phyloP scores from a whole-genome alignment of 1,139 yeast genomes.

The Kodamaea arcana region DNA sequence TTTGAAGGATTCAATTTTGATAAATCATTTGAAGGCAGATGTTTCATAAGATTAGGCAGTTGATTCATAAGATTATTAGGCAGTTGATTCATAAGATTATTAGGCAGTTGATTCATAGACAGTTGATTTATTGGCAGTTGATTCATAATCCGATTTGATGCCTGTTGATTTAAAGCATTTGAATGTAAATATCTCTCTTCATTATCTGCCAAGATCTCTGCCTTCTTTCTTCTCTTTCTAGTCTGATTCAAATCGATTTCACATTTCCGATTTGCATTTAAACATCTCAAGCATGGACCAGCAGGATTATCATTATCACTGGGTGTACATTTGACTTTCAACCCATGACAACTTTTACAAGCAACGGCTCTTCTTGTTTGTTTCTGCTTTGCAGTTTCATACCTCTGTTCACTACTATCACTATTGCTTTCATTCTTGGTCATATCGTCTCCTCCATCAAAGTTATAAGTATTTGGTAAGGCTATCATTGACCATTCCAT shows the following conservation, averaged over 20 bases:
- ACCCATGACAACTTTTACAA: constrained; percentile 74
- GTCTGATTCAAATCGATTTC: constrained; percentile 63
- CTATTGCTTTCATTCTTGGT: background rate
- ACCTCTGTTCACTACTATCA: background rate
- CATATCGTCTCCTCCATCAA: background rate
- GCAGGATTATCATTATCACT: constrained; percentile 53
- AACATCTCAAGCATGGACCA: constrained; percentile 73
- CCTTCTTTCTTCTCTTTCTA: constrained; percentile 47
- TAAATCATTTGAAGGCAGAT: background rate
- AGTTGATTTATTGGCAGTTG: too few relatives aligned
- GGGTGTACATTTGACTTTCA: constrained; percentile 81
- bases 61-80: background rate
- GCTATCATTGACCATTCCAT: too few relatives aligned
- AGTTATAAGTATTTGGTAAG: background rate
- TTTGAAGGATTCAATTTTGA: background rate
- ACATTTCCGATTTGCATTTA: constrained; percentile 60
- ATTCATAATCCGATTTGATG: too few relatives aligned
- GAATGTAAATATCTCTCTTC: constrained; percentile 5
- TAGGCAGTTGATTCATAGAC: background rate
- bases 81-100: background rate
- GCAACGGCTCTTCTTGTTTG: constrained; percentile 45
- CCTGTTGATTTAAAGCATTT: background rate
- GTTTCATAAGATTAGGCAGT: background rate
- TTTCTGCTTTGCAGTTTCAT: constrained; percentile 8
- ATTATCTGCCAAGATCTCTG: constrained; percentile 21